Evolutionary conservation across 2,329 filamentous ascomycete species (phyloP).

Genomic region (Talaromyces pinophilus): DNA sequence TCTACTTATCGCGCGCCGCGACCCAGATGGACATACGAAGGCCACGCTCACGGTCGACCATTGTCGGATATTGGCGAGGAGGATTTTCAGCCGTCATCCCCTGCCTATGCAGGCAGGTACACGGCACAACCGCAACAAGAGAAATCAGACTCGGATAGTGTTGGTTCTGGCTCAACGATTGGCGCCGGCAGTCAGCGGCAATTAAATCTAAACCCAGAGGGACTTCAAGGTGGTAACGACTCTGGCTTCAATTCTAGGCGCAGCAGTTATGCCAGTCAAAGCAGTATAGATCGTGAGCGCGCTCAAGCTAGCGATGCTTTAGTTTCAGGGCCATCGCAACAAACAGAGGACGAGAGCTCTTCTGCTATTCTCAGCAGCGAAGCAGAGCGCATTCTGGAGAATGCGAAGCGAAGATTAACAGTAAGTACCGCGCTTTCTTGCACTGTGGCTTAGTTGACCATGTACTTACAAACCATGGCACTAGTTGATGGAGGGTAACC

Average conservation of each 20-base stretch:
- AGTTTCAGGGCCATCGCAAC: constrained; percentile 41
- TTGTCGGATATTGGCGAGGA: constrained; percentile 51
- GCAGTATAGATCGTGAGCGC: constrained; percentile 21
- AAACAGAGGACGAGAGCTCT: constrained; percentile 61
- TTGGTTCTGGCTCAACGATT: constrained; percentile 41
- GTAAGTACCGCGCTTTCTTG: constrained; percentile 55
- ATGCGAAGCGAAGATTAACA: constrained; percentile 84
- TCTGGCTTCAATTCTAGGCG: constrained; percentile 15
- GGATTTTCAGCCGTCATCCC: constrained; percentile 35
- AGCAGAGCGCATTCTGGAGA: constrained; percentile 87
- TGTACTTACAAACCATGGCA: constrained; percentile 2
- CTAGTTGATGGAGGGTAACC: constrained; percentile 90
- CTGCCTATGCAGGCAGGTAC: constrained; percentile 22
- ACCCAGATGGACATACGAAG: constrained; percentile 39
- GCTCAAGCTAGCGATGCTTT: constrained; percentile 23
- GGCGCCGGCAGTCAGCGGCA: constrained; percentile 32
- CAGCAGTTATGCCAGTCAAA: constrained; percentile 19
- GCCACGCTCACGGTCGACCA: constrained; percentile 43
- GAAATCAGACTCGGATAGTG: constrained; percentile 37
- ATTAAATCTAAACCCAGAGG: neutral
- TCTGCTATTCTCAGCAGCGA: constrained; percentile 75
- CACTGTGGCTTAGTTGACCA: neutral
- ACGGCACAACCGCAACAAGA: constrained; percentile 37
- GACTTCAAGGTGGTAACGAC: neutral
- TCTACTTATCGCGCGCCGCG: constrained; percentile 30